These are phyloP conservation scores for Schoenoplectus triqueter DNA, from an alignment of 202 grass and related monocot genomes.

Conservation along the genomic window DNA sequence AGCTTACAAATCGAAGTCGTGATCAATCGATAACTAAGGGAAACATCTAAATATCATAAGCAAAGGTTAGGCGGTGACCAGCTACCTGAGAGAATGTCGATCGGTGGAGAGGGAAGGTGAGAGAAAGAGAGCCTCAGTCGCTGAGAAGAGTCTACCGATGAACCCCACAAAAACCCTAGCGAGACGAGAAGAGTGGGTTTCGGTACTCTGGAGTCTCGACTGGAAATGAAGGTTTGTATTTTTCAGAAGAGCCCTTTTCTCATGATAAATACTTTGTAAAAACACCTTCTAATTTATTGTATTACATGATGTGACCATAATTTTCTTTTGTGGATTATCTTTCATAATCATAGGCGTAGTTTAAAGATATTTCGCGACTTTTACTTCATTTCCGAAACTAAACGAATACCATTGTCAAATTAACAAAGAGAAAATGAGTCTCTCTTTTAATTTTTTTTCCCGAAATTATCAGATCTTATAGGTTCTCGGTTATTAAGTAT, in stretches of 20 bases:
- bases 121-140: neutral
- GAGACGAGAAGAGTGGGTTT: neutral
- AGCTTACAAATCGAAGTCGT: neutral
- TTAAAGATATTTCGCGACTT: too few relatives aligned
- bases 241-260: neutral
- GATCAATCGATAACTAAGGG: neutral
- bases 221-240: neutral
- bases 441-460: too few relatives aligned
- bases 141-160: neutral
- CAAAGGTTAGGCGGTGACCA: neutral
- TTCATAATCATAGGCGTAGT: too few relatives aligned
- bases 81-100: neutral
- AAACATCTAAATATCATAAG: neutral
- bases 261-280: too few relatives aligned
- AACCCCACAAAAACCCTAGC: neutral
- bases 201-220: neutral
- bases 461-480: too few relatives aligned
- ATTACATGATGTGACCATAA: too few relatives aligned
- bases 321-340: too few relatives aligned
- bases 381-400: too few relatives aligned
- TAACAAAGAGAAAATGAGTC: too few relatives aligned
- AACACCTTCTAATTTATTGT: too few relatives aligned
- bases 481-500: neutral
- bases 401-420: too few relatives aligned
- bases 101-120: neutral